These are phyloP conservation scores for Fusarium pseudoanthophilum DNA, from an alignment of 2,329 filamentous ascomycete species.

Conservation along the genomic window DNA sequence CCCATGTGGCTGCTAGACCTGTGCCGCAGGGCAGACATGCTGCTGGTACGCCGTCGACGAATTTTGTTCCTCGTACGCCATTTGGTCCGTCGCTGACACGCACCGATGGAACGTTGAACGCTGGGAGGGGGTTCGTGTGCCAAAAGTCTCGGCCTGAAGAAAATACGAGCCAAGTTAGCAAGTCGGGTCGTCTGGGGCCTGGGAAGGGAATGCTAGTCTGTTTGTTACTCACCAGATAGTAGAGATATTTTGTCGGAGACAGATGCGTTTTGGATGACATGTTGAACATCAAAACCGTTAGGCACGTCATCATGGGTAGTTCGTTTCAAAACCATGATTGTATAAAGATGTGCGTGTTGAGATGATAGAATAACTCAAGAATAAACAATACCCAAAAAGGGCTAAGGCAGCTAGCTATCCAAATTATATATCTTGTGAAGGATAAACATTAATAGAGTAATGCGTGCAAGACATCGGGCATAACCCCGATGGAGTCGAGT, in stretches of 20 bases:
- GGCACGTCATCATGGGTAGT: not conserved
- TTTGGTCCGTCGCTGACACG: too few relatives aligned
- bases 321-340: not conserved
- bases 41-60: too few relatives aligned
- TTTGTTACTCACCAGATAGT: not conserved
- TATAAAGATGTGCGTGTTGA: not conserved
- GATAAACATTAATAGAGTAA: not conserved
- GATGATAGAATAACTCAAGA: not conserved
- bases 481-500: not conserved
- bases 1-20: too few relatives aligned
- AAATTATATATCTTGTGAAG: not conserved
- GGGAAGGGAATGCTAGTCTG: rapidly evolving
- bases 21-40: too few relatives aligned
- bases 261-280: not conserved
- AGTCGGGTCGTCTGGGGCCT: rapidly evolving
- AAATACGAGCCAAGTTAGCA: not conserved
- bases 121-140: too few relatives aligned
- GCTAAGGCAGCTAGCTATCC: not conserved
- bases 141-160: not conserved
- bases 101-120: too few relatives aligned
- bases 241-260: not conserved
- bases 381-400: not conserved
- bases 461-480: not conserved
- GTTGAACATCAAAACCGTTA: not conserved
- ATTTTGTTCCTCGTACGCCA: too few relatives aligned